Conservation (phyloP, 805 yeast genomes). For the Suhomyces vadensis region DNA sequence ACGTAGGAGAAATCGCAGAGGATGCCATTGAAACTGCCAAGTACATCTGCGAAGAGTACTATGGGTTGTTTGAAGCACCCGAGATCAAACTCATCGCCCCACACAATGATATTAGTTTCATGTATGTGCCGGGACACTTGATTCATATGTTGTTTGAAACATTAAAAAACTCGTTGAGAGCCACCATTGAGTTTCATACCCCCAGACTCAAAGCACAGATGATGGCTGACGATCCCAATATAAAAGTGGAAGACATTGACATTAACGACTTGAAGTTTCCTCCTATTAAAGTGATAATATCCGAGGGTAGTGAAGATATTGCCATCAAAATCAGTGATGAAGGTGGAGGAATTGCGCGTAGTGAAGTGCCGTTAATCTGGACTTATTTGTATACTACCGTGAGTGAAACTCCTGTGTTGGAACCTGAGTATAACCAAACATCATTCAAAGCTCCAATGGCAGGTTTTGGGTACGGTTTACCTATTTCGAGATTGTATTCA, state of each 20-base stretch:
- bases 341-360: conserved; percentile 90
- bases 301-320: conserved; percentile 87
- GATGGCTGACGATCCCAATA: conserved; percentile 43
- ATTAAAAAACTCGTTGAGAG: conserved; percentile 81
- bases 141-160: conserved; percentile 90
- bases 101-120: conserved; percentile 67
- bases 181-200: conserved; percentile 81
- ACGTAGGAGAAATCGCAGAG: conserved; percentile 77
- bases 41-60: conserved; percentile 88
- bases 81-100: conserved; percentile 77
- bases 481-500: conserved; percentile 81
- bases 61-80: conserved; percentile 85
- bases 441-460: conserved; percentile 90
- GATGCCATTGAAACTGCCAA: conserved; percentile 90
- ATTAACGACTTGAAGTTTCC: conserved; percentile 73
- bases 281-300: conserved; percentile 81
- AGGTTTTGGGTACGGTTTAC: conserved; percentile 90
- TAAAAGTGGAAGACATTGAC: conserved; percentile 38
- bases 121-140: conserved; percentile 92
- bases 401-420: conserved; percentile 64
- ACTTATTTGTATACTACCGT: conserved; percentile 90
- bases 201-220: conserved; percentile 44
- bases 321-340: conserved; percentile 89
- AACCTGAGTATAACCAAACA: conserved; percentile 55
- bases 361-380: conserved; percentile 85